These are phyloP conservation scores for Pleurotus djamor DNA, from an alignment of 768 basidiomycete species.

Conservation along the genomic window DNA sequence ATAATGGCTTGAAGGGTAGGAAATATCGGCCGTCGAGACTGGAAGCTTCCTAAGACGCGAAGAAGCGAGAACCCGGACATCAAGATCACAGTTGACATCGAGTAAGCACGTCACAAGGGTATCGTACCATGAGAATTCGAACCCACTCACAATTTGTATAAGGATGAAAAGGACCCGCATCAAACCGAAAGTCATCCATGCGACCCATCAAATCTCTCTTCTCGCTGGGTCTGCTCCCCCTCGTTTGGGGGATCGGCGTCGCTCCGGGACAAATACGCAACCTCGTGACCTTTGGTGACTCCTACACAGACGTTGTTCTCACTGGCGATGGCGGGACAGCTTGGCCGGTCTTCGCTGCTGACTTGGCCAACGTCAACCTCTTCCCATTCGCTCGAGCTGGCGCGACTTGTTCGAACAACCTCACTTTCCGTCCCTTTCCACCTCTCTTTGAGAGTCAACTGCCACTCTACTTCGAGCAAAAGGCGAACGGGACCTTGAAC, in stretches of 20 bases:
- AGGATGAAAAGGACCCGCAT: too few species aligned
- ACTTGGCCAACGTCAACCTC: constrained; percentile 49
- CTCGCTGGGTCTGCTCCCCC: neutral
- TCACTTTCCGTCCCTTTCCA: constrained; percentile 58
- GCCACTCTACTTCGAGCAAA: constrained; percentile 46
- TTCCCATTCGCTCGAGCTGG: constrained; percentile 61
- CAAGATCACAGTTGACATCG: too few species aligned
- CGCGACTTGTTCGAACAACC: constrained; percentile 63
- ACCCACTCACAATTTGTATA: too few species aligned
- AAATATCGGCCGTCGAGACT: too few species aligned
- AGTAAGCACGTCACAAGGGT: too few species aligned
- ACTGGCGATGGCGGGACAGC: constrained; percentile 41
- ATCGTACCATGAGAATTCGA: too few species aligned
- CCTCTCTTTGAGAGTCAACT: constrained; percentile 58
- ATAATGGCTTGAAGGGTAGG: too few species aligned
- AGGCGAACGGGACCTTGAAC: constrained; percentile 35
- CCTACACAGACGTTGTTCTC: constrained; percentile 53
- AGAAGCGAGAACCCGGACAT: too few species aligned
- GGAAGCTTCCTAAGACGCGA: too few species aligned
- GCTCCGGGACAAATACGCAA: constrained; percentile 46
- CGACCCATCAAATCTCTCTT: too few species aligned
- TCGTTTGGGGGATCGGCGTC: neutral
- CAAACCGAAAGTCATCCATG: too few species aligned
- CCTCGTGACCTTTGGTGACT: constrained; percentile 69
- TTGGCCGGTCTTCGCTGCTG: constrained; percentile 63